These are phyloP conservation scores for Magnusiomyces fungicola DNA, from an alignment of 1,139 yeast species.

Conservation along the genomic window DNA sequence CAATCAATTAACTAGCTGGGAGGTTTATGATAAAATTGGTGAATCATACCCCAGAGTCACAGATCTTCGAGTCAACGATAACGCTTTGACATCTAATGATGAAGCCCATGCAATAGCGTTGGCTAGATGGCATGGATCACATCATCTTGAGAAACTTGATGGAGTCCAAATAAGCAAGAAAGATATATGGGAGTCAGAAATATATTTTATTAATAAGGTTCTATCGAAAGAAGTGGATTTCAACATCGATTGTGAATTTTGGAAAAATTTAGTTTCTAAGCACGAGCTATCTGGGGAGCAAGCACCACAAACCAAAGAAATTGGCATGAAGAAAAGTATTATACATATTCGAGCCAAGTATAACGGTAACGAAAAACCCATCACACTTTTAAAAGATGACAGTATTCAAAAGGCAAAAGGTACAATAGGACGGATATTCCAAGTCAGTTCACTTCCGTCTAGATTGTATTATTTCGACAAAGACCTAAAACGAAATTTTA, in stretches of 20 bases:
- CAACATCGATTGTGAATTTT: constrained; percentile 27
- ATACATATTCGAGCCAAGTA: constrained; percentile 10
- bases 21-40: constrained; percentile 39
- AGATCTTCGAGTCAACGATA: constrained; percentile 44
- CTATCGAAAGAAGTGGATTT: constrained; percentile 30
- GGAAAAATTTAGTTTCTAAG: constrained; percentile 27
- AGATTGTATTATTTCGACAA: constrained; percentile 18
- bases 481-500: constrained; percentile 9
- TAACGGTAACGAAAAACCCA: constrained; percentile 9
- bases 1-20: constrained; percentile 42
- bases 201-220: constrained; percentile 55
- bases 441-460: constrained; percentile 11
- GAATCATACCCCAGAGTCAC: constrained; percentile 35
- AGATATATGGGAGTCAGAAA: constrained; percentile 58
- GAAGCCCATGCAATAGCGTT: constrained; percentile 34
- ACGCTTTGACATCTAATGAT: constrained; percentile 40
- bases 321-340: constrained; percentile 16
- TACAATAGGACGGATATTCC: constrained; percentile 17
- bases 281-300: constrained; percentile 27
- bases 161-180: constrained; percentile 44
- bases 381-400: constrained; percentile 19
- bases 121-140: constrained; percentile 39
- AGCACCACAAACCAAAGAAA: constrained; percentile 5
- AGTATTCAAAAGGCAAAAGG: constrained; percentile 23
- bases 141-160: constrained; percentile 39